Percentiles rank a stretch among this genome's conserved stretches.
Conservation (phyloP, 768 basidiomycete genomes). For the Pholiota microspora region DNA sequence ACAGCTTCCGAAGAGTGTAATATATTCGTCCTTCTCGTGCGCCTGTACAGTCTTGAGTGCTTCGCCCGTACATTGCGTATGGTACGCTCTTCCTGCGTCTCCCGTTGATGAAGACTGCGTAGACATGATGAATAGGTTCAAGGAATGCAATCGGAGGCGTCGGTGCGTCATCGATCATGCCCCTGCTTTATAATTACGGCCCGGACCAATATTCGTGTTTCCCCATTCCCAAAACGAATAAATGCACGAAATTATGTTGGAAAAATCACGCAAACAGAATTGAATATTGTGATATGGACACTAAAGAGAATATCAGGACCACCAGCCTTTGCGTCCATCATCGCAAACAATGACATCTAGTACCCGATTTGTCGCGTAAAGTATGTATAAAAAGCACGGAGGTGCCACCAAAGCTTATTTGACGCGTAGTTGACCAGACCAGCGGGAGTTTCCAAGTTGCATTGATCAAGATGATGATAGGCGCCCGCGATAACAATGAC, state of each 20-base stretch:
- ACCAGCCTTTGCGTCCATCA: too few species aligned
- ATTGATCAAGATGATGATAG: conserved; percentile 10
- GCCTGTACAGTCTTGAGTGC: conserved; percentile 57
- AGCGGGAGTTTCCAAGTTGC: not conserved
- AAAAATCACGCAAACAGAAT: too few species aligned
- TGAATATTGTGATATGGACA: too few species aligned
- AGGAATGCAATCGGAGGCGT: too few species aligned
- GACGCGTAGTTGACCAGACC: not conserved
- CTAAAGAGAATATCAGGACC: too few species aligned
- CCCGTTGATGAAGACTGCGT: not conserved
- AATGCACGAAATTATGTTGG: too few species aligned
- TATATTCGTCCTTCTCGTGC: conserved; percentile 46
- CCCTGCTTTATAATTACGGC: too few species aligned
- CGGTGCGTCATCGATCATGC: too few species aligned
- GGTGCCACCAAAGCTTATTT: not conserved
- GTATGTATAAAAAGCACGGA: not conserved
- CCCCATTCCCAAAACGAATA: too few species aligned
- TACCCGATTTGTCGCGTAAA: not conserved
- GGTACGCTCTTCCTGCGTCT: conserved; percentile 33
- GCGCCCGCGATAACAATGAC: conserved; percentile 15
- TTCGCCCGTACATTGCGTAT: conserved; percentile 38
- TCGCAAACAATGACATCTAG: too few species aligned
- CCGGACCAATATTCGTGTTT: too few species aligned
- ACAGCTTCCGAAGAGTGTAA: conserved; percentile 69
- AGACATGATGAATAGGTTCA: not conserved